Base-by-base conservation (phyloP, 176 grass and related monocot genomes). In the Oryza brachyantha region DNA sequence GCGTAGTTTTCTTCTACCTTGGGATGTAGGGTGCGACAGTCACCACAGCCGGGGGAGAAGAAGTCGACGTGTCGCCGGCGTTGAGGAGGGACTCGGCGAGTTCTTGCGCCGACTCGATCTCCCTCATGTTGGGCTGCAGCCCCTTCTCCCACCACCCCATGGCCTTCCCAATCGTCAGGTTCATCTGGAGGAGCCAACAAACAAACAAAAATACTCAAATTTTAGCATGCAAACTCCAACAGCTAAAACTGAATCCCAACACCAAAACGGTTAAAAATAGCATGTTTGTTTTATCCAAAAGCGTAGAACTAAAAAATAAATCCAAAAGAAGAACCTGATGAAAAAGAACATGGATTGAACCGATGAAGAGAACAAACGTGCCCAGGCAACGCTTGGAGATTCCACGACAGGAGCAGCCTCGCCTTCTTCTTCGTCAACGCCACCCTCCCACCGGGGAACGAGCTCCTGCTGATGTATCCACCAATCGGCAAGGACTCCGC, bases 1-100 rank as follows among this genome's bases (percentile, higher is more conserved):
- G 5, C n/a, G 12, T 21, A 25, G 16, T 2, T n/a, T n/a, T n/a
- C n/a, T 69, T 22, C 12, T 55, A 97, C 95, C 87, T 99, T 99
- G 22, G 96, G 96, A 64, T 99, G 96, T 19, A 99, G 86, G 6
- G 96, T 61, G 38, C 89, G 87, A 83, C 90, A 92, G 26, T 83
- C 90, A 13, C 90, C 86, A 76, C 90, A 92, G 10, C 86, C 90
- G 4, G 90, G 90, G 27, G 90, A 92, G 83, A 89, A 92, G 86
- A 92, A 92, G 76, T 92, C 82, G 64, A 92, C 83, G 70, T 86
- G 80, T 92, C 79, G 74, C 86, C 90, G 71, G 90, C 79, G 80
- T 73, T 77, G 66, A 34, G 66, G 19, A 92, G 72, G 58, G 90
- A 80, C 16, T 86, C 75, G 26, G 76, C 83, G 43, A 92, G 90